These are phyloP conservation scores for Talinum fruticosum DNA, from an alignment of 148 eudicot genomes.

Conservation along the genomic window DNA sequence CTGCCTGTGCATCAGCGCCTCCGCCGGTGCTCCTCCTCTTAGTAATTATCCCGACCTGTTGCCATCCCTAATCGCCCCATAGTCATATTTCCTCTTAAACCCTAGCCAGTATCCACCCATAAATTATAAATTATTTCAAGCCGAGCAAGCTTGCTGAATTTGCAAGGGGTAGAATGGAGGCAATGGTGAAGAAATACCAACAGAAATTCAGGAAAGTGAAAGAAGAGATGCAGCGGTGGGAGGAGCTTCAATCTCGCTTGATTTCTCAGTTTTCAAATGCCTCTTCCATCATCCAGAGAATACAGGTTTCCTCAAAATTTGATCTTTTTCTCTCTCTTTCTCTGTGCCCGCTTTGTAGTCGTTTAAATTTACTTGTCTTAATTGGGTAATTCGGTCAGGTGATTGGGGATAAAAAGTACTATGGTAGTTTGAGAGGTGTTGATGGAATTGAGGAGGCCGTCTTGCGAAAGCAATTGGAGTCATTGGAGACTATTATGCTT, in stretches of 20 bases:
- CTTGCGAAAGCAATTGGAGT: slow-evolving; percentile 66
- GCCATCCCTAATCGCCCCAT: too few species aligned
- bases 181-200: slow-evolving; percentile 49
- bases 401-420: slow-evolving; percentile 52
- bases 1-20: too few species aligned
- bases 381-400: slow-evolving; percentile 31
- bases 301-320: slow-evolving; percentile 34
- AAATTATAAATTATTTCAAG: too few species aligned
- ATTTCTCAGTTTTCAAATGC: slow-evolving; percentile 52
- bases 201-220: slow-evolving; percentile 45
- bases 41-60: too few species aligned
- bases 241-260: slow-evolving; percentile 47
- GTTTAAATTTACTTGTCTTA: neutral
- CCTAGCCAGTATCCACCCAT: too few species aligned
- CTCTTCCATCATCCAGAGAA: slow-evolving; percentile 45
- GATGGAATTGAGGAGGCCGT: slow-evolving; percentile 54
- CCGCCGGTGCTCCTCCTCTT: too few species aligned
- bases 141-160: too few species aligned
- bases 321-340: neutral
- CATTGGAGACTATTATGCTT: slow-evolving; percentile 50
- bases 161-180: slow-evolving; percentile 35
- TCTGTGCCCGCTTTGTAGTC: neutral
- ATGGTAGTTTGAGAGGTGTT: slow-evolving; percentile 62
- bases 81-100: too few species aligned
- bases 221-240: slow-evolving; percentile 51